Conservation (phyloP, 1,284 basidiomycete species). For the Trametes versicolor region DNA sequence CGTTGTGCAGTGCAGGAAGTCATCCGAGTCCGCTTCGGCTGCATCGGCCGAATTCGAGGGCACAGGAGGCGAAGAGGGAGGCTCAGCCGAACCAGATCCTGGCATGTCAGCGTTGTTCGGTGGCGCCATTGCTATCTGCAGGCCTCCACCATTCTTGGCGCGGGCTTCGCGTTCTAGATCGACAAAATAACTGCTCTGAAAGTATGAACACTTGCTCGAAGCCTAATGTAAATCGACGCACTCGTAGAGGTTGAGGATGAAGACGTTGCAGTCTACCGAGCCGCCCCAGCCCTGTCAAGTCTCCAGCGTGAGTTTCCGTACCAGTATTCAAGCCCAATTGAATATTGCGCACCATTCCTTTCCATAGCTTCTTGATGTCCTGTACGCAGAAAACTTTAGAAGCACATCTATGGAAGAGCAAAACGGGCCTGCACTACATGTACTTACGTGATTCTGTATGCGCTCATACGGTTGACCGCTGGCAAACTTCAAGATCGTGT, state of each 20-base stretch:
- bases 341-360: slow-evolving; percentile 17
- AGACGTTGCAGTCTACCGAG: slow-evolving; percentile 12
- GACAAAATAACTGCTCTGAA: slow-evolving; percentile 13
- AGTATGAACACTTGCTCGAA: not conserved
- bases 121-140: too few relatives aligned
- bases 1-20: slow-evolving; percentile 13
- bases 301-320: not conserved
- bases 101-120: too few relatives aligned
- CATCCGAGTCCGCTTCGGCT: not conserved
- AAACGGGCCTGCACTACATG: too few relatives aligned
- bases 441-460: too few relatives aligned
- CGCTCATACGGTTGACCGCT: too few relatives aligned
- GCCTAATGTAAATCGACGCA: not conserved
- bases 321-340: too few relatives aligned
- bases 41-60: slow-evolving; percentile 7
- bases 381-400: too few relatives aligned
- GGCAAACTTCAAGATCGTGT: too few relatives aligned
- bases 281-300: slow-evolving; percentile 12
- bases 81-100: too few relatives aligned
- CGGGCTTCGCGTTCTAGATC: slow-evolving; percentile 10
- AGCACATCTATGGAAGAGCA: too few relatives aligned
- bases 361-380: slow-evolving; percentile 22
- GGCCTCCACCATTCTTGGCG: too few relatives aligned
- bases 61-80: too few relatives aligned
- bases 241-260: slow-evolving; percentile 19